Percentiles rank a stretch among this genome's conserved stretches.
phyloP scores from a whole-genome alignment of 352 stramenopile genomes.

The Phytophthora quininea region DNA sequence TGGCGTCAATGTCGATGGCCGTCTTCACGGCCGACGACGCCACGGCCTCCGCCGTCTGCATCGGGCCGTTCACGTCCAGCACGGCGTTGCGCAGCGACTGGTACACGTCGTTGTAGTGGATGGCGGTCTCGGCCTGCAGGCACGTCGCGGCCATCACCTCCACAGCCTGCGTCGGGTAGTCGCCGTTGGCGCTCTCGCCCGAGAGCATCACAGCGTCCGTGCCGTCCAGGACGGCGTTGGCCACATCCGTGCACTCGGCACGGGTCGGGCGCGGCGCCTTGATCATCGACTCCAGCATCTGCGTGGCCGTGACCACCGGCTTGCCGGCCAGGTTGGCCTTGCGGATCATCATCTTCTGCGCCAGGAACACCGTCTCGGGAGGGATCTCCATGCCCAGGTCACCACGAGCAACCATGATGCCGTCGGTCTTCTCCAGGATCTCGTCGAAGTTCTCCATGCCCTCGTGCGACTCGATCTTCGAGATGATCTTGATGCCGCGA shows the following conservation, averaged over 20 bases:
- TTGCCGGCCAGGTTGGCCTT: slow-evolving; percentile 95
- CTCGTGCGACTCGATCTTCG: slow-evolving; percentile 98
- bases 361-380: slow-evolving; percentile 97
- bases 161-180: slow-evolving; percentile 94
- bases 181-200: slow-evolving; percentile 96
- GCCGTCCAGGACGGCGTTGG: slow-evolving; percentile 97
- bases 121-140: slow-evolving; percentile 82
- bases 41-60: slow-evolving; percentile 91
- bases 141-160: slow-evolving; percentile 93
- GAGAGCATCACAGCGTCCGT: slow-evolving; percentile 98
- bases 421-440: slow-evolving; percentile 96
- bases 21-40: slow-evolving; percentile 97
- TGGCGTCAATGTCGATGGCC: slow-evolving; percentile 94
- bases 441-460: slow-evolving; percentile 94
- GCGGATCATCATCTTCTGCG: slow-evolving; percentile 98
- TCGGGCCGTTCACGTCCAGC: slow-evolving; percentile 53
- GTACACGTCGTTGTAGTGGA: slow-evolving; percentile 89
- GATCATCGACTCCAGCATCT: slow-evolving; percentile 99
- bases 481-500: slow-evolving; percentile 94
- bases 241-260: slow-evolving; percentile 98
- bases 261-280: slow-evolving; percentile 95
- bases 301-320: slow-evolving; percentile 96
- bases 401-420: slow-evolving; percentile 98
- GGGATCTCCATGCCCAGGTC: slow-evolving; percentile 98
- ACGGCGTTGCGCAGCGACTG: slow-evolving; percentile 69